These are phyloP conservation scores for Pinus tabuliformis DNA, from an alignment of 75 land plant species.

Conservation along the genomic window DNA sequence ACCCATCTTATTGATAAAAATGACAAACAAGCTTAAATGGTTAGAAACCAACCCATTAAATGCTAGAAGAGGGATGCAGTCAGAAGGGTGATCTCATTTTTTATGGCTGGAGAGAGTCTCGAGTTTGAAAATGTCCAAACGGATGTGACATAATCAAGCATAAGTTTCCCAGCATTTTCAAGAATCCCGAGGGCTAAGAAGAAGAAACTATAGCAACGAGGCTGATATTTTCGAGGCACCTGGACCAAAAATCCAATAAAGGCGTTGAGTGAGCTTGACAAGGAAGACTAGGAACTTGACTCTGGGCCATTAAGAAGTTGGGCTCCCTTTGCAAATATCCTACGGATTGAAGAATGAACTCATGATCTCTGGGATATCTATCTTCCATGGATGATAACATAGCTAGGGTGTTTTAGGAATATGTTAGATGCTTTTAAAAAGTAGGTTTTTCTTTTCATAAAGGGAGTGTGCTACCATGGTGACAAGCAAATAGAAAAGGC, in stretches of 20 bases:
- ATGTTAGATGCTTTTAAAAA: background rate
- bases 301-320: background rate
- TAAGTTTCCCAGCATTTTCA: background rate
- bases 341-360: background rate
- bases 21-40: too few species aligned
- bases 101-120: too few species aligned
- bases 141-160: background rate
- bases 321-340: background rate
- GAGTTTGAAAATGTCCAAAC: too few species aligned
- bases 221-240: background rate
- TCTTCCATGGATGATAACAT: background rate
- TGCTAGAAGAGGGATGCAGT: too few species aligned
- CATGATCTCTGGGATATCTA: background rate
- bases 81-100: too few species aligned
- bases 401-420: too few species aligned
- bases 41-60: too few species aligned
- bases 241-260: background rate
- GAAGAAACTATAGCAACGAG: background rate
- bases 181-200: background rate
- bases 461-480: background rate
- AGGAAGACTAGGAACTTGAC: background rate
- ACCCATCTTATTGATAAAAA: too few species aligned
- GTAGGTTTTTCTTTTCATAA: background rate
- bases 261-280: too few species aligned
- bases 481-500: background rate